Evolutionary conservation across 2,329 filamentous ascomycete genomes (phyloP).

Genomic region (Cladosporium austrohemisphaericum): DNA sequence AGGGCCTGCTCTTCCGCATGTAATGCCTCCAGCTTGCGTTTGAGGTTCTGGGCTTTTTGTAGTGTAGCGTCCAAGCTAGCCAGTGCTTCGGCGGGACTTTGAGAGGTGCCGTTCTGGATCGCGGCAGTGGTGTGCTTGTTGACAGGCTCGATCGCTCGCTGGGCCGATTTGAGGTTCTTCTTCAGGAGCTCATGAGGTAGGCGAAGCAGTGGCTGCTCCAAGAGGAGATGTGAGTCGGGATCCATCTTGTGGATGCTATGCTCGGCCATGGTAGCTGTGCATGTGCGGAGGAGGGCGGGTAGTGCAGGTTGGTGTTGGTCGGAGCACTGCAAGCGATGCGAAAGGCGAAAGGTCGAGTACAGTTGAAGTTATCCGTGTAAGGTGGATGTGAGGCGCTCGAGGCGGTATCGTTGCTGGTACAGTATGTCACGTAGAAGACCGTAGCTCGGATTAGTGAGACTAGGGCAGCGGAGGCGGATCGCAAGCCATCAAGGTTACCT

Average conservation of each 20-base stretch:
- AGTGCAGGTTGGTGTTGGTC: too few relatives aligned
- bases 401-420: too few relatives aligned
- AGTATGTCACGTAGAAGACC: too few relatives aligned
- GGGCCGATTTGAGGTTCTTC: constrained; percentile 87
- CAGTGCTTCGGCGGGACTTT: constrained; percentile 60
- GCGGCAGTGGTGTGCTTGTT: constrained; percentile 59
- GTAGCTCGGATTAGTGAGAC: too few relatives aligned
- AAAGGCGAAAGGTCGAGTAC: neutral
- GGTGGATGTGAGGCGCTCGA: too few relatives aligned
- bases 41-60: constrained; percentile 75
- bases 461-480: too few relatives aligned
- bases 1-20: constrained; percentile 76
- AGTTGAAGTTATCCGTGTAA: too few relatives aligned
- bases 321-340: too few relatives aligned
- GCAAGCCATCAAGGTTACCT: too few relatives aligned
- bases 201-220: constrained; percentile 90
- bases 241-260: constrained; percentile 62
- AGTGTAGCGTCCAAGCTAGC: constrained; percentile 82
- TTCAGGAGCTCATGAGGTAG: constrained; percentile 88
- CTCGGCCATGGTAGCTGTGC: constrained; percentile 49
- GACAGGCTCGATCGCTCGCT: constrained; percentile 71
- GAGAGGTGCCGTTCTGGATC: constrained; percentile 40
- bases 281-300: too few relatives aligned
- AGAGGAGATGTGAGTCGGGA: constrained; percentile 70
- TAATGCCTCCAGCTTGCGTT: constrained; percentile 75